Evolutionary conservation across 208 protist genomes (phyloP), one percentile per base, ranked within the genome.

Genomic region (Jaenimonas drosophilae): DNA sequence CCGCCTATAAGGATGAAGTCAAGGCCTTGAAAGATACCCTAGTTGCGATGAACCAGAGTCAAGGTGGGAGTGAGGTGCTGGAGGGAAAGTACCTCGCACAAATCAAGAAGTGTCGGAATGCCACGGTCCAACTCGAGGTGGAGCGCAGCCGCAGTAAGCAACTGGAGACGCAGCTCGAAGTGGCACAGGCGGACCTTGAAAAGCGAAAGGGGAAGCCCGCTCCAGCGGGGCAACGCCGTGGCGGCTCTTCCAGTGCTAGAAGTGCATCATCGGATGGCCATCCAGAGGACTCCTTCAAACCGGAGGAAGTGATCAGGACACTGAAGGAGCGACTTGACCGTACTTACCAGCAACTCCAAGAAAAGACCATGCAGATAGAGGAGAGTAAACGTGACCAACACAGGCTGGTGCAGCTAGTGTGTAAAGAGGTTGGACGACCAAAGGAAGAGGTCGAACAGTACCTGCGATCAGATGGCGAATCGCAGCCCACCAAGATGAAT

Each of bases 11-110:
- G 19, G 68, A 72, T 4, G 75, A 79, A 29, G 58, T 60, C 2
- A n/a, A 57, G 16, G 39, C 64, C 32, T 48, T 76, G 14, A 51
- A 47, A 7, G 59, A 68, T 23, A n/a, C n/a, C n/a, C n/a, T n/a
- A n/a, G n/a, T n/a, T n/a, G n/a, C n/a, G n/a, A n/a, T n/a, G n/a
- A n/a, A n/a, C n/a, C n/a, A n/a, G 16, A 43, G 46, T 6, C 51
- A 49, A 37, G 32, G 40, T 1, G 47, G 57, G 43, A 55, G 31
- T 16, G 67, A 59, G 2, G 61, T 62, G 33, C 41, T 82, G 4
- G 79, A 88, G 41, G 67, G 65, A 25, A 76, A 74, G 48, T 88
- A 85, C 40, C 56, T 88, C 5, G 65, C 59, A 5, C 64, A 77
- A 11, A 60, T 88, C 16, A 59, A 55, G 29, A 70, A 67, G 17